phyloP scores from a whole-genome alignment of 2,329 filamentous ascomycete species.

The Apiospora sp. region DNA sequence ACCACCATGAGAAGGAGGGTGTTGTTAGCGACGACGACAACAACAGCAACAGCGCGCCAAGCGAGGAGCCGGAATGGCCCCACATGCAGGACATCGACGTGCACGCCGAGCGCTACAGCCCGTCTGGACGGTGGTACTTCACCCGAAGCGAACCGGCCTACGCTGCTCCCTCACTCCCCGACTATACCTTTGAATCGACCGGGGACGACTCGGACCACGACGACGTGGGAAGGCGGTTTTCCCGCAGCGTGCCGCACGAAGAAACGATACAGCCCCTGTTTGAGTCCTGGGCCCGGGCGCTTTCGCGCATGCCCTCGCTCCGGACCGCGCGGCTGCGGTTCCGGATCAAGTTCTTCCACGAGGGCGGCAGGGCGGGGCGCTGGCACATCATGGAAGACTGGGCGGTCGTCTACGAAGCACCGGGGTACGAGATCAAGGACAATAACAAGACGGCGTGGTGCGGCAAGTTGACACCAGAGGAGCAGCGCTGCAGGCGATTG shows the following conservation, averaged over 20 bases:
- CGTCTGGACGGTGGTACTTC: constrained; percentile 24
- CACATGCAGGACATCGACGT: constrained; percentile 14
- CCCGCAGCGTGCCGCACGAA: constrained; percentile 23
- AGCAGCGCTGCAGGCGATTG: constrained; percentile 13
- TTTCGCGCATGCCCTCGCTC: constrained; percentile 21
- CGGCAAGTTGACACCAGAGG: background rate
- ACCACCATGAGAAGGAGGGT: background rate
- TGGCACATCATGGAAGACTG: constrained; percentile 20
- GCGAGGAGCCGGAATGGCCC: constrained; percentile 16
- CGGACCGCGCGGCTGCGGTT: constrained; percentile 10
- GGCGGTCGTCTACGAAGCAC: constrained; percentile 25
- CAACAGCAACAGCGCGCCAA: too few species aligned
- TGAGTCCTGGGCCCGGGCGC: constrained; percentile 23
- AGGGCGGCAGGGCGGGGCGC: background rate
- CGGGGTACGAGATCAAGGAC: background rate
- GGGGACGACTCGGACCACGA: background rate
- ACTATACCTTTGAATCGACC: background rate
- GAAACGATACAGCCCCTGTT: constrained; percentile 23
- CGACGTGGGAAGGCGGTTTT: background rate
- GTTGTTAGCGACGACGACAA: too few species aligned
- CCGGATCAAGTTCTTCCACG: constrained; percentile 3
- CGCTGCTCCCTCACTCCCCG: background rate
- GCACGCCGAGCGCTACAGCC: background rate
- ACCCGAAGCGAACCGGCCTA: constrained; percentile 23
- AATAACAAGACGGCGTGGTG: background rate